phyloP scores from a whole-genome alignment of 2,329 filamentous ascomycete species.

The Fusarium sp. region DNA sequence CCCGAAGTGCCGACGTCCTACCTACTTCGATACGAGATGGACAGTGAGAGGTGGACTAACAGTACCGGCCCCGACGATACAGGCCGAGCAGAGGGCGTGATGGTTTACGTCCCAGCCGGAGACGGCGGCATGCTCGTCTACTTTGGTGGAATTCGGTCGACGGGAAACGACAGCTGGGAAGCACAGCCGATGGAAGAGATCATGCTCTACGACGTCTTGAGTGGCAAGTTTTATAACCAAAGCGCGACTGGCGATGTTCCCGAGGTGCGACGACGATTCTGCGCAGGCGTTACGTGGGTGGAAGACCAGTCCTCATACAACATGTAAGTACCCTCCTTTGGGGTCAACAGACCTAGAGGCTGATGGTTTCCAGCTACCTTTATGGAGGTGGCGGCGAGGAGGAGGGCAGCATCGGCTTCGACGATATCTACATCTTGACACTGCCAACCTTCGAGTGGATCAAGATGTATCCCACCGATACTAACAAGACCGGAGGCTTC shows the following conservation, averaged over 20 bases:
- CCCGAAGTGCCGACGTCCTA: conserved; percentile 61
- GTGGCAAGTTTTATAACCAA: conserved; percentile 70
- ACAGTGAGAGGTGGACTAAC: conserved; percentile 63
- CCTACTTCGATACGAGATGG: conserved; percentile 70
- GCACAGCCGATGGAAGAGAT: conserved; percentile 63
- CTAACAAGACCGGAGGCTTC: conserved; percentile 53
- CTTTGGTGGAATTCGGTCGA: conserved; percentile 69
- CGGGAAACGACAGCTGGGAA: conserved; percentile 60
- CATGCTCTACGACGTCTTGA: conserved; percentile 70
- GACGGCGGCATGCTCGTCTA: conserved; percentile 71
- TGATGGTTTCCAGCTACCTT: conserved; percentile 61
- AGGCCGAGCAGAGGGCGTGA: conserved; percentile 68
- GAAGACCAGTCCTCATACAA: conserved; percentile 72
- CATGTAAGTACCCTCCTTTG: conserved; percentile 59
- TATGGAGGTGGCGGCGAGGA: conserved; percentile 69
- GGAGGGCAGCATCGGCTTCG: conserved; percentile 61
- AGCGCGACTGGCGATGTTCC: conserved; percentile 66
- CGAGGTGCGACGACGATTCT: conserved; percentile 66
- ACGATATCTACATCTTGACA: conserved; percentile 71
- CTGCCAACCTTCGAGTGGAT: conserved; percentile 74
- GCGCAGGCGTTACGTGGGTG: conserved; percentile 70
- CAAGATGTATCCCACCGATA: conserved; percentile 61
- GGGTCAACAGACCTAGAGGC: background rate
- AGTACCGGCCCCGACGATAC: conserved; percentile 64
- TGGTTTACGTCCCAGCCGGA: conserved; percentile 71